Percentiles rank a stretch among this genome's conserved stretches.
These are phyloP conservation scores for Fusarium sacchari DNA, from an alignment of 2,329 filamentous ascomycete genomes.

Conservation along the genomic window DNA sequence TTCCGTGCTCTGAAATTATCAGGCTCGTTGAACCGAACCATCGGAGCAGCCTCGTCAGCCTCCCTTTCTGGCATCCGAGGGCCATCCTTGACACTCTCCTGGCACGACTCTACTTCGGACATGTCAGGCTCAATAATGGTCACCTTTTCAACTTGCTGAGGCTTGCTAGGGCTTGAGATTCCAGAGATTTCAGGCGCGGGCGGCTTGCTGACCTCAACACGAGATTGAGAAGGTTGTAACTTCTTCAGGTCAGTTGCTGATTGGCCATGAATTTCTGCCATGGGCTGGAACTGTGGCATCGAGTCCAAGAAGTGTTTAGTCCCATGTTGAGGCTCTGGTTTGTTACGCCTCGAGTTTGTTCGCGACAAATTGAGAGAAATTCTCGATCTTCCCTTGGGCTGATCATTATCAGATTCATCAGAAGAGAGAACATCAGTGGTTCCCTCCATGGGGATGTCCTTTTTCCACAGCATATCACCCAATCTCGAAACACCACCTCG, in stretches of 20 bases:
- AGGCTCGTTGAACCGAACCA: constrained; percentile 40
- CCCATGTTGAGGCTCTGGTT: constrained; percentile 46
- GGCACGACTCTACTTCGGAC: constrained; percentile 53
- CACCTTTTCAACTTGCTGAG: constrained; percentile 38
- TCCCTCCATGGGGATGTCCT: constrained; percentile 52
- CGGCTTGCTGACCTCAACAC: constrained; percentile 61
- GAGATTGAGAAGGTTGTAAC: constrained; percentile 51
- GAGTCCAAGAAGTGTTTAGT: constrained; percentile 61
- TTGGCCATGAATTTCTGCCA: constrained; percentile 43
- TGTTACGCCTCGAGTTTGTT: constrained; percentile 46
- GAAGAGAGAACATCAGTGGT: constrained; percentile 54
- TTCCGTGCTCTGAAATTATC: constrained; percentile 50
- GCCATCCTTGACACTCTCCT: constrained; percentile 44
- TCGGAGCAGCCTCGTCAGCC: constrained; percentile 47
- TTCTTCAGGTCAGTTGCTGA: constrained; percentile 23
- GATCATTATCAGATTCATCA: constrained; percentile 61
- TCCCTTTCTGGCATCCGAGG: constrained; percentile 50
- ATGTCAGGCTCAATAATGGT: constrained; percentile 47
- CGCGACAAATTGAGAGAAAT: constrained; percentile 51
- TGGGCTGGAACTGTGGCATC: constrained; percentile 61
- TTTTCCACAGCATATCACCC: constrained; percentile 67
- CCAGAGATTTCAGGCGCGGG: constrained; percentile 59
- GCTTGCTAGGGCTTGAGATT: constrained; percentile 52
- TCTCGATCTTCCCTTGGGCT: constrained; percentile 52
- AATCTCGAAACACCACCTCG: constrained; percentile 66